These are phyloP conservation scores for Ilyonectria destructans DNA, from an alignment of 2,329 filamentous ascomycete species.

Conservation along the genomic window DNA sequence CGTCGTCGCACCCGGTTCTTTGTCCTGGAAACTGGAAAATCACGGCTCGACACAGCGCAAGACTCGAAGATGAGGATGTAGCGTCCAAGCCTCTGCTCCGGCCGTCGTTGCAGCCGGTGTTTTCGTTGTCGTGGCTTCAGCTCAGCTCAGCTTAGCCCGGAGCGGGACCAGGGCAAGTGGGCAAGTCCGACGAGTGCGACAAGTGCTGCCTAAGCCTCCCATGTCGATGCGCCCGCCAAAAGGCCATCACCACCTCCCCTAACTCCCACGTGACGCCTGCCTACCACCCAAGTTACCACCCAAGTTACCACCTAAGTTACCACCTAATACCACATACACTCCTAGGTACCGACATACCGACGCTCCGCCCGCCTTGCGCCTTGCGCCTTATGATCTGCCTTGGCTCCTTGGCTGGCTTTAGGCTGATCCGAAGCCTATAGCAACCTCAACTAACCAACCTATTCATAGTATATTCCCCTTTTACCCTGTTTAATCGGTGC, in stretches of 20 bases:
- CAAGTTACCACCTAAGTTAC: no score
- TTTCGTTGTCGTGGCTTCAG: slow-evolving; percentile 37
- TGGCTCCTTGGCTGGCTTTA: background rate
- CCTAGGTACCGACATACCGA: background rate
- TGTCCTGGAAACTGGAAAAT: background rate
- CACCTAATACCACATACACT: background rate
- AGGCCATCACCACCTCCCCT: slow-evolving; percentile 14
- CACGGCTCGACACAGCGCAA: background rate
- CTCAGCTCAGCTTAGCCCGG: slow-evolving; percentile 34
- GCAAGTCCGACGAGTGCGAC: slow-evolving; percentile 33
- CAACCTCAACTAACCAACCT: no score
- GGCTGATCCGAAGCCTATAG: background rate
- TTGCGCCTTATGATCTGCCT: slow-evolving; percentile 5
- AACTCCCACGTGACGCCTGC: slow-evolving; percentile 33
- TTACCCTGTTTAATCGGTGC: no score
- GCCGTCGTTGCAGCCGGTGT: slow-evolving; percentile 10
- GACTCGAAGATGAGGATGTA: slow-evolving; percentile 7
- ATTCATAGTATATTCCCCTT: no score
- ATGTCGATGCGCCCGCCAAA: slow-evolving; percentile 30
- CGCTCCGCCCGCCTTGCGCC: slow-evolving; percentile 12
- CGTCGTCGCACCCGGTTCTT: slow-evolving; percentile 2
- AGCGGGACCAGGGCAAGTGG: slow-evolving; percentile 36
- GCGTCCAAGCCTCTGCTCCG: background rate
- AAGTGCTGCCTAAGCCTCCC: slow-evolving; percentile 49
- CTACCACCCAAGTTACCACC: slow-evolving; percentile 10